phyloP scores from a whole-genome alignment of 2,329 filamentous ascomycete species.

The Plectosphaerella plurivora region DNA sequence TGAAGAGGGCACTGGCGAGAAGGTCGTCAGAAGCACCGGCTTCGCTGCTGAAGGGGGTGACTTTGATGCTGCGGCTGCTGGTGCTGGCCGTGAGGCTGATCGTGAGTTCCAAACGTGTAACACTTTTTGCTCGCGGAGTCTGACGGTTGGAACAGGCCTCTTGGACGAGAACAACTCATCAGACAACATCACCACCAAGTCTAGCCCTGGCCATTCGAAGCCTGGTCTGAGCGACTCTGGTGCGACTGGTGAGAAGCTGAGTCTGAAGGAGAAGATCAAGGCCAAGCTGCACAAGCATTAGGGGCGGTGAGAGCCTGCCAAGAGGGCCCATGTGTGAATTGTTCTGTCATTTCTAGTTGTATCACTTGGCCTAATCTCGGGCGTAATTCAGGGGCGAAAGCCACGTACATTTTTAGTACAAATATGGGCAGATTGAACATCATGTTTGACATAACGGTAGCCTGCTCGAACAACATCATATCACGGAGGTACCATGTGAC shows the following conservation, averaged over 20 bases:
- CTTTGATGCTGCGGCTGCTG: slow-evolving; percentile 60
- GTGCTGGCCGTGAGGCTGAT: slow-evolving; percentile 63
- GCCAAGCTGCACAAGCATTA: slow-evolving; percentile 57
- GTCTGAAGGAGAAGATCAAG: slow-evolving; percentile 63
- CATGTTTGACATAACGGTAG: too few relatives aligned
- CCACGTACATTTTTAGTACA: too few relatives aligned
- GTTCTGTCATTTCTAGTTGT: not conserved
- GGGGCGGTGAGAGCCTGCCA: not conserved
- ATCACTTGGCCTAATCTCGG: too few relatives aligned
- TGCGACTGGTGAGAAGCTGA: slow-evolving; percentile 36
- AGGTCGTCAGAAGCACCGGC: slow-evolving; percentile 54
- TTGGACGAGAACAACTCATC: slow-evolving; percentile 39
- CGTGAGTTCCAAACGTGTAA: slow-evolving; percentile 36
- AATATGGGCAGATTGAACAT: too few relatives aligned
- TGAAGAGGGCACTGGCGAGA: slow-evolving; percentile 47
- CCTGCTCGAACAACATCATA: too few relatives aligned
- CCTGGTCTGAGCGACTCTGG: not conserved
- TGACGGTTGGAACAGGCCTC: slow-evolving; percentile 34
- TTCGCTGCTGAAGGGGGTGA: slow-evolving; percentile 61
- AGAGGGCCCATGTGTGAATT: not conserved
- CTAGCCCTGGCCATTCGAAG: slow-evolving; percentile 14
- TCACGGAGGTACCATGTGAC: too few relatives aligned
- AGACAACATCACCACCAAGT: slow-evolving; percentile 14
- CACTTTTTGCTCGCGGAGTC: not conserved
- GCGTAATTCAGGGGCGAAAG: too few relatives aligned